phyloP scores from a whole-genome alignment of 495 filamentous ascomycete species.

The Aspergillus indologenus region DNA sequence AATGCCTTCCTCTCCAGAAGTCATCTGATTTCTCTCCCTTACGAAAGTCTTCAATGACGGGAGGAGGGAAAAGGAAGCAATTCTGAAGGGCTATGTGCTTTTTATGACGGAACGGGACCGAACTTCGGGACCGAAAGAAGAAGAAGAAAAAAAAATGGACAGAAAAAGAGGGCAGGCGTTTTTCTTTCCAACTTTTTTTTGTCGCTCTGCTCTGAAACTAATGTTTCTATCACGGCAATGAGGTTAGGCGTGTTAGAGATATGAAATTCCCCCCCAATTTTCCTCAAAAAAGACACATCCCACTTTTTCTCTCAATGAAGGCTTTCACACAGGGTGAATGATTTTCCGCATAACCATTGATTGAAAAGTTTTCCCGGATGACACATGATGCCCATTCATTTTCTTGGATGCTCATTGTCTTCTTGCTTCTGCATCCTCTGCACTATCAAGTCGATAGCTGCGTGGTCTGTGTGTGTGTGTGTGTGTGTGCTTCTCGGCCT shows the following conservation, averaged over 20 bases:
- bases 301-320: slow-evolving; percentile 47
- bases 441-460: too few species aligned
- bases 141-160: slow-evolving; percentile 33
- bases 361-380: slow-evolving; percentile 30
- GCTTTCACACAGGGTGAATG: slow-evolving; percentile 46
- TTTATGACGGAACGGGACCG: slow-evolving; percentile 32
- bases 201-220: slow-evolving; percentile 27
- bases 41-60: background rate
- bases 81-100: slow-evolving; percentile 15
- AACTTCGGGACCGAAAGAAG: slow-evolving; percentile 18
- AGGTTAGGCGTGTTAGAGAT: slow-evolving; percentile 47
- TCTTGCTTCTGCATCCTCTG: background rate
- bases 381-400: slow-evolving; percentile 21
- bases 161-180: slow-evolving; percentile 23
- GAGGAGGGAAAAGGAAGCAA: background rate
- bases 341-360: slow-evolving; percentile 50
- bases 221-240: slow-evolving; percentile 42
- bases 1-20: slow-evolving; percentile 28
- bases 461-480: too few species aligned
- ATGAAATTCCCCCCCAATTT: slow-evolving; percentile 38
- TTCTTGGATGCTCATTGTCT: slow-evolving; percentile 10
- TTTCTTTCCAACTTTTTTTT: slow-evolving; percentile 13
- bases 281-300: slow-evolving; percentile 27
- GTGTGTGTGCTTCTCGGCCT: slow-evolving; percentile 5
- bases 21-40: background rate